These are phyloP conservation scores for Wickerhamiella sergipiensis DNA, from an alignment of 805 yeast genomes.

Conservation along the genomic window DNA sequence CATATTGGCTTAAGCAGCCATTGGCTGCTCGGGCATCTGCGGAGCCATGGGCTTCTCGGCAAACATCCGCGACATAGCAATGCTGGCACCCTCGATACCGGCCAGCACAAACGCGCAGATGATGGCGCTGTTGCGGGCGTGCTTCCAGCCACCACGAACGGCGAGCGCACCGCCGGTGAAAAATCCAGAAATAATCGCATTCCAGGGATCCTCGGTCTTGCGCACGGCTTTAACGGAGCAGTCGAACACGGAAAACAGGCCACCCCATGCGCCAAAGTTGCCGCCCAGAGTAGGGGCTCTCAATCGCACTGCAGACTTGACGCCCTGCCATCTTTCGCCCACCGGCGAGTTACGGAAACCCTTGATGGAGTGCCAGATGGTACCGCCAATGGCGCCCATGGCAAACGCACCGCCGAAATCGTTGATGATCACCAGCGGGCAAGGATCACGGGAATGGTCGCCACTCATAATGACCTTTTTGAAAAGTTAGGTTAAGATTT, in stretches of 20 bases:
- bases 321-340: constrained; percentile 89
- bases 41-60: constrained; percentile 49
- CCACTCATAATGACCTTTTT: constrained; percentile 36
- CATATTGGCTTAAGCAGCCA: constrained; percentile 5
- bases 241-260: constrained; percentile 87
- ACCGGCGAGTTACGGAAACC: constrained; percentile 95
- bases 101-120: constrained; percentile 96
- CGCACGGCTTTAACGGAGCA: constrained; percentile 91
- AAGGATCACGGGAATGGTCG: constrained; percentile 97
- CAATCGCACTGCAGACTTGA: constrained; percentile 79
- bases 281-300: constrained; percentile 99
- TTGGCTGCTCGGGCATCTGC: constrained; percentile 20
- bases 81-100: constrained; percentile 95
- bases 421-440: constrained; percentile 89
- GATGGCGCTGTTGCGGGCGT: constrained; percentile 89
- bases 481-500: constrained; percentile 1
- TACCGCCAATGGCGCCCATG: constrained; percentile 98
- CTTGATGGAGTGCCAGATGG: constrained; percentile 97
- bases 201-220: constrained; percentile 97
- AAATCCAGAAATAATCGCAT: constrained; percentile 94
- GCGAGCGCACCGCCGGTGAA: constrained; percentile 97
- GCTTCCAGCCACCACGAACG: constrained; percentile 97
- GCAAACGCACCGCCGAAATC: constrained; percentile 99
- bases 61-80: constrained; percentile 83
- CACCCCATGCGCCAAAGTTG: constrained; percentile 99